Evolutionary conservation across 495 filamentous ascomycete genomes (phyloP).

Genomic region (Diplogelasinospora grovesii): DNA sequence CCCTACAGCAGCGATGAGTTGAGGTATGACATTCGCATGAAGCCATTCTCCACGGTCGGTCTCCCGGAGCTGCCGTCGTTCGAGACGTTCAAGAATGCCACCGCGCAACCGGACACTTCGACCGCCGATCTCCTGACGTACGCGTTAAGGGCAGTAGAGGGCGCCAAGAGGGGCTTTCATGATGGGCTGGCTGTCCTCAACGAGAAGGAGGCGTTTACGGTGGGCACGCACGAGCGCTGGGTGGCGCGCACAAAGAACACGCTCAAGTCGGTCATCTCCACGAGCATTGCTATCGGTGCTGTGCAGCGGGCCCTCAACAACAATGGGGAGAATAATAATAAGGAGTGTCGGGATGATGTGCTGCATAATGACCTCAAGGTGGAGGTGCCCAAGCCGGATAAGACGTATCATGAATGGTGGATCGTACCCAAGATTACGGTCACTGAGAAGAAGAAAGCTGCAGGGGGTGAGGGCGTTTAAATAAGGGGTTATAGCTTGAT

Average conservation of each 20-base stretch:
- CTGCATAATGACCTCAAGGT: constrained; percentile 44
- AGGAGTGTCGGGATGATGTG: no score
- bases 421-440: constrained; percentile 67
- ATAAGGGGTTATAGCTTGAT: no score
- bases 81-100: constrained; percentile 46
- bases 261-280: constrained; percentile 58
- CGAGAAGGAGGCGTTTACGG: constrained; percentile 38
- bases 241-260: constrained; percentile 48
- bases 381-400: constrained; percentile 48
- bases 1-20: constrained; percentile 65
- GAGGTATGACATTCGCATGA: constrained; percentile 86
- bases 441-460: no score
- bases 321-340: constrained; percentile 36
- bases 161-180: constrained; percentile 60
- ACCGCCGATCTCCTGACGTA: constrained; percentile 47
- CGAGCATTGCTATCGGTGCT: constrained; percentile 54
- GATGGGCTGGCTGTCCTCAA: constrained; percentile 49
- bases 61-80: constrained; percentile 66
- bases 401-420: constrained; percentile 71
- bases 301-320: constrained; percentile 41
- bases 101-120: constrained; percentile 29
- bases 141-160: constrained; percentile 52
- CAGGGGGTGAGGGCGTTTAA: no score
- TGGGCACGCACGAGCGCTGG: constrained; percentile 54
- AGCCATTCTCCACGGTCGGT: constrained; percentile 66